Evolutionary conservation across 2,329 filamentous ascomycete genomes (phyloP).

Genomic region (Macrophomina phaseolina): DNA sequence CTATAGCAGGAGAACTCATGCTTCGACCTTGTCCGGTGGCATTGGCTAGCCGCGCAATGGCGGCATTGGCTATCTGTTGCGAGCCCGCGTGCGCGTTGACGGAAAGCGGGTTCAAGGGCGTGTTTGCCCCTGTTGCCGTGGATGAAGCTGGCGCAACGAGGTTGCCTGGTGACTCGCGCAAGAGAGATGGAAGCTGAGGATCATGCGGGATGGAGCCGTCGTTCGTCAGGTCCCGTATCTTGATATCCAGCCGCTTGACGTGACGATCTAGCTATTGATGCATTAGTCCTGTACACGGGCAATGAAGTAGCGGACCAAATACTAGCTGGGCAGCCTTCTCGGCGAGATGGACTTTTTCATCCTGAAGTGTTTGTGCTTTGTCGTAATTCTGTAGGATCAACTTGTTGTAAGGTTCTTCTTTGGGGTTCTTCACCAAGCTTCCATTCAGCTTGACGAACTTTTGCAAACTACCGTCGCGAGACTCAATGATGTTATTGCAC

Average conservation of each 20-base stretch:
- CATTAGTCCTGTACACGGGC: constrained; percentile 44
- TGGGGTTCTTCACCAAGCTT: constrained; percentile 74
- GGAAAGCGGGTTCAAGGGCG: constrained; percentile 61
- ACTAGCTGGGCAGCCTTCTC: constrained; percentile 68
- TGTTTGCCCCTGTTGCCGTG: constrained; percentile 50
- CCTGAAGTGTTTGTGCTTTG: constrained; percentile 71
- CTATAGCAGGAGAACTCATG: constrained; percentile 13
- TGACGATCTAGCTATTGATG: constrained; percentile 61
- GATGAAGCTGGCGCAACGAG: constrained; percentile 56
- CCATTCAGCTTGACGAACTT: constrained; percentile 81
- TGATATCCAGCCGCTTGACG: constrained; percentile 66
- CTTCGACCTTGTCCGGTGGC: constrained; percentile 31
- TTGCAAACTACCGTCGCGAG: constrained; percentile 76
- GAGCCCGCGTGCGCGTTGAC: constrained; percentile 60
- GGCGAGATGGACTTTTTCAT: constrained; percentile 74
- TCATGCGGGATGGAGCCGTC: constrained; percentile 66
- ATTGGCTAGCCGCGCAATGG: constrained; percentile 52
- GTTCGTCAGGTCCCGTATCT: constrained; percentile 63
- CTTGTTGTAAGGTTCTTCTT: constrained; percentile 71
- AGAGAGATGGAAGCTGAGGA: constrained; percentile 63
- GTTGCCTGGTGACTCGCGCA: constrained; percentile 56
- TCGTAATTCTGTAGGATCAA: constrained; percentile 72
- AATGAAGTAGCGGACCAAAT: constrained; percentile 35
- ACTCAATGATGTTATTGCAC: constrained; percentile 70
- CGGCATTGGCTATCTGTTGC: constrained; percentile 59